Evolutionary conservation across 164 flowering plant species (phyloP).

Genomic region (Nelumbo lutea): DNA sequence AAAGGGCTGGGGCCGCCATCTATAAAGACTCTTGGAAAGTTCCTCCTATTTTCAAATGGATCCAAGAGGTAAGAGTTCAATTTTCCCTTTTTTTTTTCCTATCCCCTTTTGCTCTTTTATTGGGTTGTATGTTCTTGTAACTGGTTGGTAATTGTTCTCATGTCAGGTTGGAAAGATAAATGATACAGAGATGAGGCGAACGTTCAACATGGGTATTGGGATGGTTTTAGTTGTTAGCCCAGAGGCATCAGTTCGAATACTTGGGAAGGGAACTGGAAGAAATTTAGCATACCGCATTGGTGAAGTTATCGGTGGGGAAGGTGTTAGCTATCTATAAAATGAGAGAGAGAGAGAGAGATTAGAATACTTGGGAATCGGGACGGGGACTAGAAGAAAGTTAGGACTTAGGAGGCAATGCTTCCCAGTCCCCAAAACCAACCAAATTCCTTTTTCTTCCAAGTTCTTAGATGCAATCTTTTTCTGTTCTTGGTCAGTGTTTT

Average conservation of each 20-base stretch:
- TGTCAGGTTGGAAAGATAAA: constrained; percentile 78
- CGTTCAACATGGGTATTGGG: constrained; percentile 91
- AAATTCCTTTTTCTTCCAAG: too few species aligned
- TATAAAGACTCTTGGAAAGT: constrained; percentile 64
- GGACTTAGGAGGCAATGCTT: too few species aligned
- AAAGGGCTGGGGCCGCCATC: constrained; percentile 82
- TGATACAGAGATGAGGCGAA: constrained; percentile 79
- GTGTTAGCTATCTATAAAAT: constrained; percentile 30
- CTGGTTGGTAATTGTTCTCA: too few species aligned
- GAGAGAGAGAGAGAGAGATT: too few species aligned
- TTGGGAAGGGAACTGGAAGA: constrained; percentile 30
- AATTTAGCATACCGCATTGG: constrained; percentile 43
- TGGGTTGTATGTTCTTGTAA: too few species aligned
- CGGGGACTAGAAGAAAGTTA: too few species aligned
- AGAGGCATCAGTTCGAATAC: constrained; percentile 62
- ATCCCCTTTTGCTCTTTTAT: too few species aligned
- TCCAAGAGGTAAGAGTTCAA: constrained; percentile 89
- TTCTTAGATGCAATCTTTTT: too few species aligned
- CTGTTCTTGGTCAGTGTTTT: too few species aligned
- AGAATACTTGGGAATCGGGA: too few species aligned
- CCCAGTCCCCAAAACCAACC: too few species aligned
- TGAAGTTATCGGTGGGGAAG: constrained; percentile 50
- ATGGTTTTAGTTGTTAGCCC: constrained; percentile 70
- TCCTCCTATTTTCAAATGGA: constrained; percentile 85
- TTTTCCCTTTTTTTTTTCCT: background rate